These are phyloP conservation scores for Amphichorda felina DNA, from an alignment of 2,329 filamentous ascomycete species.

Conservation along the genomic window DNA sequence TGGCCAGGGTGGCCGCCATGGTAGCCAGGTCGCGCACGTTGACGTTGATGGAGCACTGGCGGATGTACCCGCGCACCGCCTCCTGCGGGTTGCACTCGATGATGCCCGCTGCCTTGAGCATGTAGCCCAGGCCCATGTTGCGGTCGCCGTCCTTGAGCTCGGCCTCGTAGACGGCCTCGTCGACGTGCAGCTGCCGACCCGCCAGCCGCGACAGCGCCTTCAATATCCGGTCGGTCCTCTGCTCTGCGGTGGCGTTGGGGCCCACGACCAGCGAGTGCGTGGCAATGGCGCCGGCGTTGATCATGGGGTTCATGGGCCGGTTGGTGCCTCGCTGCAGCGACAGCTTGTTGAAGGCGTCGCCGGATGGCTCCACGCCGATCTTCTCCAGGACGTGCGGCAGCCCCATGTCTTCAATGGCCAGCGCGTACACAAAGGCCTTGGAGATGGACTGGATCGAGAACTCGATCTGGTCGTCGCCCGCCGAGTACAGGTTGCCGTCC, in stretches of 20 bases:
- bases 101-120: constrained; percentile 27
- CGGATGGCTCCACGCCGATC: constrained; percentile 26
- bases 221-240: constrained; percentile 22
- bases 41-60: constrained; percentile 27
- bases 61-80: constrained; percentile 23
- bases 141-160: constrained; percentile 20
- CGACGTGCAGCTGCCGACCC: constrained; percentile 20
- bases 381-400: constrained; percentile 21
- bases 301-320: constrained; percentile 22
- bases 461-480: constrained; percentile 23
- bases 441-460: constrained; percentile 29
- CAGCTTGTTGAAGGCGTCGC: constrained; percentile 23
- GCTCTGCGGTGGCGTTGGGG: constrained; percentile 17
- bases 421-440: constrained; percentile 25
- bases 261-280: constrained; percentile 17
- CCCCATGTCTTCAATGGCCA: constrained; percentile 25
- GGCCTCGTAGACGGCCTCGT: constrained; percentile 24
- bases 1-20: constrained; percentile 25
- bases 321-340: constrained; percentile 16
- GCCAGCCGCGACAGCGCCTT: constrained; percentile 19
- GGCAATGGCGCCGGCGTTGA: constrained; percentile 21
- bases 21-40: constrained; percentile 26
- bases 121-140: constrained; percentile 24
- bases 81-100: constrained; percentile 15
- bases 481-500: constrained; percentile 24